phyloP scores from a whole-genome alignment of 2,329 filamentous ascomycete species.

The Fusarium fracticaudum region DNA sequence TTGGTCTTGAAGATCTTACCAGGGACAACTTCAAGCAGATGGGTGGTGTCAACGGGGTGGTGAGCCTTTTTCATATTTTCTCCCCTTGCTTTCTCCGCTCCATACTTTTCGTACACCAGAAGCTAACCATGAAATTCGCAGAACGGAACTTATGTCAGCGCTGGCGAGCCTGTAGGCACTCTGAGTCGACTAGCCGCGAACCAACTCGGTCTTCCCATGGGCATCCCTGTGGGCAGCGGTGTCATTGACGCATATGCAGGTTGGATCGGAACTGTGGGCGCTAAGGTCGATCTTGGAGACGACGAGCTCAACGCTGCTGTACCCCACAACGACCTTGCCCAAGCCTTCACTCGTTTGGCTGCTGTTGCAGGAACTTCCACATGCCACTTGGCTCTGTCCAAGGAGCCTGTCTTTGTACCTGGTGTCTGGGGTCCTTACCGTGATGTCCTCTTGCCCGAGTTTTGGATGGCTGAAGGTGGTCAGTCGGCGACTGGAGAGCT shows the following conservation, averaged over 20 bases:
- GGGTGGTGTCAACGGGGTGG: slow-evolving; percentile 93
- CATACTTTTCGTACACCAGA: neutral
- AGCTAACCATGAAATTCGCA: slow-evolving; percentile 51
- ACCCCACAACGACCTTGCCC: slow-evolving; percentile 85
- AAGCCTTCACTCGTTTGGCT: slow-evolving; percentile 91
- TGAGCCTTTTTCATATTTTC: slow-evolving; percentile 62
- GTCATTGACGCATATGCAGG: slow-evolving; percentile 99
- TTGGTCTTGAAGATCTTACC: slow-evolving; percentile 85
- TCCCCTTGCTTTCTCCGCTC: slow-evolving; percentile 12
- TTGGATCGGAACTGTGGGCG: slow-evolving; percentile 99
- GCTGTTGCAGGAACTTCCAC: slow-evolving; percentile 97
- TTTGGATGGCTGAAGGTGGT: slow-evolving; percentile 97
- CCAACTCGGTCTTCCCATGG: slow-evolving; percentile 84
- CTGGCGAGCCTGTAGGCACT: slow-evolving; percentile 88
- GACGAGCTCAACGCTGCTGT: slow-evolving; percentile 73
- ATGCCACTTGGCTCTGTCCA: slow-evolving; percentile 96
- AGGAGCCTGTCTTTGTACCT: slow-evolving; percentile 89
- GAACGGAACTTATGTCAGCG: slow-evolving; percentile 92
- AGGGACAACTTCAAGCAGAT: slow-evolving; percentile 92
- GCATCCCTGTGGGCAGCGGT: slow-evolving; percentile 92
- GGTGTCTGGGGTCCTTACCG: slow-evolving; percentile 98
- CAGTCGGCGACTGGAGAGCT: slow-evolving; percentile 97
- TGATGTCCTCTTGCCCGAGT: slow-evolving; percentile 89
- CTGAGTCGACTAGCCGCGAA: slow-evolving; percentile 84
- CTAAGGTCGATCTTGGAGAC: slow-evolving; percentile 80